Conservation (phyloP, 306 rosid genomes). For the Abrus pulchellus region DNA sequence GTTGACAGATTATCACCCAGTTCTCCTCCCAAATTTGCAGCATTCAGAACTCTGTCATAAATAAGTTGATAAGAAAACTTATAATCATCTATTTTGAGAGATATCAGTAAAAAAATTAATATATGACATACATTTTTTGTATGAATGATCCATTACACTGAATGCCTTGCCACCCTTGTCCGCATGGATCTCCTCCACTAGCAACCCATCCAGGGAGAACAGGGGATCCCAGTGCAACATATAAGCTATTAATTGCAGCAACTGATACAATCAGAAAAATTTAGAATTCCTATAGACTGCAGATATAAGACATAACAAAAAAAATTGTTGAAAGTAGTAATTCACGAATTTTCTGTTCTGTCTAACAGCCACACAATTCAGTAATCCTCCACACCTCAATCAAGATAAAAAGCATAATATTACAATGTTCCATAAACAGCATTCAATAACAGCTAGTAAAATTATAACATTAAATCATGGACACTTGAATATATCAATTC, state of each 20-base stretch:
- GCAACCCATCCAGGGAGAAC: constrained; percentile 87
- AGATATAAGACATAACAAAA: constrained; percentile 24
- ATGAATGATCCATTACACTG: constrained; percentile 73
- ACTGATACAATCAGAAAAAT: constrained; percentile 67
- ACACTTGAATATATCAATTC: not conserved
- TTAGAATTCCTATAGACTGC: constrained; percentile 42
- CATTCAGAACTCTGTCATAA: constrained; percentile 76
- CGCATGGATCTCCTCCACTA: constrained; percentile 95
- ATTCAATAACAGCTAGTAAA: constrained; percentile 24
- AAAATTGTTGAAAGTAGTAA: constrained; percentile 20
- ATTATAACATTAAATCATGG: not conserved
- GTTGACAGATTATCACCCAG: constrained; percentile 72
- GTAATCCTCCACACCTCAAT: constrained; percentile 13
- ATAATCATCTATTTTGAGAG: constrained; percentile 23
- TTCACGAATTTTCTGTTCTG: not conserved
- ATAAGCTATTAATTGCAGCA: constrained; percentile 85
- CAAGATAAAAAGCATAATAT: constrained; percentile 7
- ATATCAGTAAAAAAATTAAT: constrained; percentile 24
- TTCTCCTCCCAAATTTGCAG: constrained; percentile 91
- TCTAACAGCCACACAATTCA: constrained; percentile 23
- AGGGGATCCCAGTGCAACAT: constrained; percentile 79
- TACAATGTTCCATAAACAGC: constrained; percentile 1
- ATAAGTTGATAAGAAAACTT: constrained; percentile 48
- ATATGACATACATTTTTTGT: constrained; percentile 64
- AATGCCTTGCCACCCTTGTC: constrained; percentile 96